A percentile compares a stretch with the other conserved stretches of the same genome.
Evolutionary conservation across 2,329 filamentous ascomycete species (phyloP).

Genomic region (Curvularia verruculosa): DNA sequence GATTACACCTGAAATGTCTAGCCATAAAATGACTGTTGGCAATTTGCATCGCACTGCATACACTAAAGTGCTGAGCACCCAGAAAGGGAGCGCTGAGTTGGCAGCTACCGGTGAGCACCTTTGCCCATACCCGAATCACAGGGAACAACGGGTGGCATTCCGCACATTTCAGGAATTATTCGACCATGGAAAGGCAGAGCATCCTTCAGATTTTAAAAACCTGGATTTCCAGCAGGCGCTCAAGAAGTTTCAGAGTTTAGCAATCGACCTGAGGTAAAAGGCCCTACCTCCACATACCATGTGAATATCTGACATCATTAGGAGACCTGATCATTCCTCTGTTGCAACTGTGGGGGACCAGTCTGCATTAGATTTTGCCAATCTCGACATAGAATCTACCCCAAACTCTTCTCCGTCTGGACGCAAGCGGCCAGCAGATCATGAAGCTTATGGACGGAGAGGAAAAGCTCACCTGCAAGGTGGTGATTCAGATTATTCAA

Average conservation of each 20-base stretch:
- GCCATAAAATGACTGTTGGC: slow-evolving; percentile 26
- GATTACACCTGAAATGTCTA: background rate
- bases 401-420: slow-evolving; percentile 32
- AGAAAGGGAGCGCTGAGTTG: slow-evolving; percentile 20
- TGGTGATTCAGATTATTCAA: slow-evolving; percentile 36
- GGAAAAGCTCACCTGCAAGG: slow-evolving; percentile 36
- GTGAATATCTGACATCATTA: slow-evolving; percentile 16
- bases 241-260: slow-evolving; percentile 21
- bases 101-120: slow-evolving; percentile 21
- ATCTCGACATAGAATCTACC: slow-evolving; percentile 33
- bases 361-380: slow-evolving; percentile 40
- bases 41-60: slow-evolving; percentile 35
- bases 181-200: slow-evolving; percentile 37
- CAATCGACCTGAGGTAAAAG: slow-evolving; percentile 28
- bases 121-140: slow-evolving; percentile 40
- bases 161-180: slow-evolving; percentile 33
- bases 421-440: slow-evolving; percentile 40
- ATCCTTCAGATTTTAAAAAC: slow-evolving; percentile 28
- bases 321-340: slow-evolving; percentile 32
- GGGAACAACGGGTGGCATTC: slow-evolving; percentile 40
- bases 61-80: slow-evolving; percentile 33
- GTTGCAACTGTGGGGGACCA: slow-evolving; percentile 36
- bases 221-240: slow-evolving; percentile 29
- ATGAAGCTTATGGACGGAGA: slow-evolving; percentile 32
- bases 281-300: slow-evolving; percentile 14